phyloP scores from a whole-genome alignment of 176 grass and related monocot genomes.

The Carex kokanica region DNA sequence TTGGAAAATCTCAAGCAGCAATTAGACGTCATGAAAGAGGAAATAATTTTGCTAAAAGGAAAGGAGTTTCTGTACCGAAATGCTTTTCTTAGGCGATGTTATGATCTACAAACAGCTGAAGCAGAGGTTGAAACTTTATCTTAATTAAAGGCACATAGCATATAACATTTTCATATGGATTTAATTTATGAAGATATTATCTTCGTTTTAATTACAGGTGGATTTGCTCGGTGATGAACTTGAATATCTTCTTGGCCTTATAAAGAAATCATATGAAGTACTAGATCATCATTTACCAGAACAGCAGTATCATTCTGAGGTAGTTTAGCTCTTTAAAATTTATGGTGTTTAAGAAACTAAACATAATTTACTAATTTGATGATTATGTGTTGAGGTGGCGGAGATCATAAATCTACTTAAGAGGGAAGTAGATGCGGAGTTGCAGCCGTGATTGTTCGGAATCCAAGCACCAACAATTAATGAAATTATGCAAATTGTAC shows the following conservation, averaged over 20 bases:
- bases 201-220: conserved; percentile 36
- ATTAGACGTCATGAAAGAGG: conserved; percentile 17
- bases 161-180: not conserved
- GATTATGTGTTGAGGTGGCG: conserved; percentile 31
- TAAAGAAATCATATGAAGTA: conserved; percentile 39
- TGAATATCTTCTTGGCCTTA: conserved; percentile 46
- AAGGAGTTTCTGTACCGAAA: conserved; percentile 41
- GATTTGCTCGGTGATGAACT: conserved; percentile 71
- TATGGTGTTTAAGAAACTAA: not conserved
- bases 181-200: not conserved
- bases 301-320: conserved; percentile 42
- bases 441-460: not conserved
- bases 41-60: conserved; percentile 42
- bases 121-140: conserved; percentile 41
- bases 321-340: conserved; percentile 25
- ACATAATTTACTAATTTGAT: conserved; percentile 7
- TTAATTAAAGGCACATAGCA: not conserved
- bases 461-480: not conserved
- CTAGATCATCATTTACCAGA: conserved; percentile 42
- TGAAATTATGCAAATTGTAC: not conserved
- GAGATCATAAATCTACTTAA: conserved; percentile 39
- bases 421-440: conserved; percentile 12
- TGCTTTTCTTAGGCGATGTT: conserved; percentile 49
- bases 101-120: conserved; percentile 65
- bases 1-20: conserved; percentile 35